phyloP scores from a whole-genome alignment of 1,139 yeast species.

The Candida neerlandica region DNA sequence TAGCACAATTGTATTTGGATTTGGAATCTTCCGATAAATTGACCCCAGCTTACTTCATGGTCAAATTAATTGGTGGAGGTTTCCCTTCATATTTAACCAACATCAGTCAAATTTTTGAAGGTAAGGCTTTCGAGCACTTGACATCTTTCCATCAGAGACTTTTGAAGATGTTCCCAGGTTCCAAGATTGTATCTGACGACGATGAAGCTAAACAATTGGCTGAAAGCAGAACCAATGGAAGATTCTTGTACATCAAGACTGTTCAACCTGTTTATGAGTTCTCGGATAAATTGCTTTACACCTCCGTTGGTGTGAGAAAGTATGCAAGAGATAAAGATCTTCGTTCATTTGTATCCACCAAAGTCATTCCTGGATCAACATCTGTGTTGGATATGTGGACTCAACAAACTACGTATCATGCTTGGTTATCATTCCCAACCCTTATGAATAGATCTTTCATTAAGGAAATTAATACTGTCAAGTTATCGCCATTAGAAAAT shows the following conservation, averaged over 20 bases:
- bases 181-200: conserved; percentile 69
- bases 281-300: conserved; percentile 47
- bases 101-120: conserved; percentile 80
- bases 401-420: conserved; percentile 80
- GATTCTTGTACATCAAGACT: conserved; percentile 69
- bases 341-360: conserved; percentile 66
- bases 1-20: conserved; percentile 68
- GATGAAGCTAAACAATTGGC: conserved; percentile 56
- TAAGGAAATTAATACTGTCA: conserved; percentile 50
- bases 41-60: conserved; percentile 78
- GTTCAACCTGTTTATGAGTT: conserved; percentile 70
- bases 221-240: conserved; percentile 57
- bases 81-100: conserved; percentile 80
- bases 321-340: conserved; percentile 74
- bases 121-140: conserved; percentile 84
- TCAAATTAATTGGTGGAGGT: conserved; percentile 81
- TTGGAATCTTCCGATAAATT: conserved; percentile 73
- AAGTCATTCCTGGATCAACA: conserved; percentile 75
- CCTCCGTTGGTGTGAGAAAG: conserved; percentile 63
- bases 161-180: conserved; percentile 78
- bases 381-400: conserved; percentile 84
- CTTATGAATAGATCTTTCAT: conserved; percentile 85
- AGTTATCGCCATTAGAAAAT: conserved; percentile 82
- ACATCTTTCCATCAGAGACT: conserved; percentile 81
- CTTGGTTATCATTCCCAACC: conserved; percentile 80